Evolutionary conservation across 768 basidiomycete species (phyloP).

Genomic region (Leccinellum rugosiceps): DNA sequence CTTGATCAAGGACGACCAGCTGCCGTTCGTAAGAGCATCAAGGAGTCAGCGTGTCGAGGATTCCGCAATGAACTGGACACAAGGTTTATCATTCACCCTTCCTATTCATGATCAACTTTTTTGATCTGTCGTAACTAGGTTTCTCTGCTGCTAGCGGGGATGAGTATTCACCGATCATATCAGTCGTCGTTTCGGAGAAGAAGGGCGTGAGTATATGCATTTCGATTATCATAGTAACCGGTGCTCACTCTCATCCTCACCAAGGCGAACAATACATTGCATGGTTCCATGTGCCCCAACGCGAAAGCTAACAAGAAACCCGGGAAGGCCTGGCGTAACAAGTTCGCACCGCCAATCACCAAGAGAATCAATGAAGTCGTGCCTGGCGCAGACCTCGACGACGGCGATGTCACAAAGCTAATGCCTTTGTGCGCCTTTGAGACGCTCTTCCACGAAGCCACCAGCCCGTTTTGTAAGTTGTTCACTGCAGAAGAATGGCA

Average conservation of each 20-base stretch:
- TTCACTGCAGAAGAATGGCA: constrained; percentile 64
- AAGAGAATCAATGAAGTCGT: constrained; percentile 57
- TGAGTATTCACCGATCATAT: constrained; percentile 43
- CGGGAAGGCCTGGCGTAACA: constrained; percentile 49
- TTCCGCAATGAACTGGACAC: constrained; percentile 70
- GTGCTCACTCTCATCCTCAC: not conserved
- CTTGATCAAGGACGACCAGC: constrained; percentile 40
- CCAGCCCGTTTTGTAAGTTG: constrained; percentile 68
- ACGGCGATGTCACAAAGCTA: constrained; percentile 53
- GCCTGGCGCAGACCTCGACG: constrained; percentile 57
- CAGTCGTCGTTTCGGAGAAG: constrained; percentile 51
- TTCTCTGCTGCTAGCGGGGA: constrained; percentile 53
- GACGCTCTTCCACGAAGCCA: constrained; percentile 45
- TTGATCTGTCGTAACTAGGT: constrained; percentile 40
- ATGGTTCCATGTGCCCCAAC: constrained; percentile 63
- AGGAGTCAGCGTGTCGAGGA: constrained; percentile 56
- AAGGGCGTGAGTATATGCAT: constrained; percentile 37
- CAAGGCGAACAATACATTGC: constrained; percentile 65
- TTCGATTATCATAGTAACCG: not conserved
- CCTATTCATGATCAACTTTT: not conserved
- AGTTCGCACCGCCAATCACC: constrained; percentile 54
- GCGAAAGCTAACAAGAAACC: constrained; percentile 43
- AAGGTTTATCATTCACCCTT: constrained; percentile 37
- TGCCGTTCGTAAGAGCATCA: constrained; percentile 55
- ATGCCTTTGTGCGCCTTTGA: constrained; percentile 82